Percentiles rank a stretch among this genome's conserved stretches.
Conservation (phyloP, 2,329 filamentous ascomycete species). For the Phialophora tarda region DNA sequence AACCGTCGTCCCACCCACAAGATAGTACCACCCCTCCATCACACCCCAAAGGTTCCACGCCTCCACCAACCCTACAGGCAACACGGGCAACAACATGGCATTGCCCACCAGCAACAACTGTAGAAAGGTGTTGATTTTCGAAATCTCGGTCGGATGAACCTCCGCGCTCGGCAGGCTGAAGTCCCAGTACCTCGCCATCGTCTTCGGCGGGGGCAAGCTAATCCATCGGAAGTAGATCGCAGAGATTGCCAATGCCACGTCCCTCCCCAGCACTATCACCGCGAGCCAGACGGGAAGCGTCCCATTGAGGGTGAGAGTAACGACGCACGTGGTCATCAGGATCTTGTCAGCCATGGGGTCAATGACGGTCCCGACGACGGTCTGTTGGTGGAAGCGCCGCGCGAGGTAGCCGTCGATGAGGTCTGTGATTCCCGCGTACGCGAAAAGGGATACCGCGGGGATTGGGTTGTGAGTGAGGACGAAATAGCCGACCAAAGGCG, state of each 20-base stretch:
- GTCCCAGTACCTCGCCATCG: constrained; percentile 92
- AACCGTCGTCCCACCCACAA: constrained; percentile 86
- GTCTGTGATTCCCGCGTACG: constrained; percentile 89
- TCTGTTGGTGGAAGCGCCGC: constrained; percentile 82
- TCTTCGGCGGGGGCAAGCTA: constrained; percentile 90
- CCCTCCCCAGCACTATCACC: constrained; percentile 85
- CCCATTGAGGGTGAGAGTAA: constrained; percentile 82
- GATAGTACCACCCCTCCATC: constrained; percentile 61
- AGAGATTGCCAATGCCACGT: constrained; percentile 79
- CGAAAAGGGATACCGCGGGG: constrained; percentile 82
- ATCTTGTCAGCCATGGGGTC: constrained; percentile 97
- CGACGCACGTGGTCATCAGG: constrained; percentile 90
- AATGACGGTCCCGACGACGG: constrained; percentile 91
- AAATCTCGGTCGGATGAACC: constrained; percentile 53
- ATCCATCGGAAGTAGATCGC: constrained; percentile 97
- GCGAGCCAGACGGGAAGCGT: constrained; percentile 89
- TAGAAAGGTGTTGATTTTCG: constrained; percentile 83
- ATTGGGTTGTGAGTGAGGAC: constrained; percentile 81
- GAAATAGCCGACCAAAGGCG: constrained; percentile 85
- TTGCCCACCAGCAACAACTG: constrained; percentile 86
- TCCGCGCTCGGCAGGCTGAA: constrained; percentile 74
- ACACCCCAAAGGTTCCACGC: constrained; percentile 67
- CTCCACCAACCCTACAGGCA: constrained; percentile 63
- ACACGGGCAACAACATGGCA: constrained; percentile 78
- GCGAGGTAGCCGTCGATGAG: constrained; percentile 94